Evolutionary conservation across 2,329 filamentous ascomycete genomes (phyloP), one percentile per base, ranked within the genome.

Genomic region (Fusarium redolens): DNA sequence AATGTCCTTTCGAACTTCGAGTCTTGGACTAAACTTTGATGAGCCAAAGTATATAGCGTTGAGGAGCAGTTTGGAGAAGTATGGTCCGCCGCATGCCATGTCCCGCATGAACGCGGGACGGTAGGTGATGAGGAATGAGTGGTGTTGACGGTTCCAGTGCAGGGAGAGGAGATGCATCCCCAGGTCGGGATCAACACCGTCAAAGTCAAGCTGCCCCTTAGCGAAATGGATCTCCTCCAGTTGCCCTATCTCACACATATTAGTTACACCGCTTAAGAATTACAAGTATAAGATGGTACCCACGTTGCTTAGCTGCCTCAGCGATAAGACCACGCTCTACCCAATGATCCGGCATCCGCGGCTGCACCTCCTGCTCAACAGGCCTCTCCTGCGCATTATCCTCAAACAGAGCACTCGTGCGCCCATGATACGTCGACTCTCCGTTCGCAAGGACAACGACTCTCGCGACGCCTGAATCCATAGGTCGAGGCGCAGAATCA

Each of bases 61-160:
- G 9, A 90, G 78, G 3, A 90, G 81, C 5, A 88, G 81, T 61
- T 88, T 86, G 1, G 88, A 89, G 67, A 88, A 90, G 76, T 90
- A 89, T 0, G 86, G 87, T 0, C 89, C 88, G 20, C 82, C 79
- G 47, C 85, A 84, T 55, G 87, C 86, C 86, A 88, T 85, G 72
- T 85, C 83, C 7, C 84, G 76, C 84, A 87, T 88, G 59, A 89
- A 87, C 0, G 84, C 85, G 0, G 88, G 85, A 2, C 88, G 84
- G 73, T 89, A 88, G 2, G 84, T 86, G 50, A 88, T 81, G 3
- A 72, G 58, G 17, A 67, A 74, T 0, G 84, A 83, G 61, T 86
- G 82, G 65, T 88, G 86, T 67, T 88, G 86, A 7, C 86, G 83
- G 73, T 86, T 88, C 86, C 86, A 89, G 63, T 88, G 85, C 1